A percentile compares a stretch with the other conserved stretches of the same genome.
phyloP scores from a whole-genome alignment of 768 basidiomycete species.

The Lentinula aciculospora region DNA sequence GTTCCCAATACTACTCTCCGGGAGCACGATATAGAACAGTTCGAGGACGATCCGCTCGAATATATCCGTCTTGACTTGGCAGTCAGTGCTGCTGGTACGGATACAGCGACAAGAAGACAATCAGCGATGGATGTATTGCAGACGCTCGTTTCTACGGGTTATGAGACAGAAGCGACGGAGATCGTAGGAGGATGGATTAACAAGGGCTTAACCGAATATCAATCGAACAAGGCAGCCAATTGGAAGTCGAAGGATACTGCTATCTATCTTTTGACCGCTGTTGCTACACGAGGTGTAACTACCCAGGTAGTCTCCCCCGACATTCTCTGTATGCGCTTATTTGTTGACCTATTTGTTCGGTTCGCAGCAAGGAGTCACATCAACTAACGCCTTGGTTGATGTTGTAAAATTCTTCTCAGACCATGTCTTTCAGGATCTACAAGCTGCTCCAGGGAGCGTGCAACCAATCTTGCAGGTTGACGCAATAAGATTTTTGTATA shows the following conservation, averaged over 20 bases:
- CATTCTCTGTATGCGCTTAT: not conserved
- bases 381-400: conserved; percentile 87
- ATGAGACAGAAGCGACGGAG: conserved; percentile 81
- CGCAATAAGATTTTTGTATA: conserved; percentile 90
- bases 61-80: conserved; percentile 87
- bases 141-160: conserved; percentile 72
- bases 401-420: conserved; percentile 95
- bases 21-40: conserved; percentile 89
- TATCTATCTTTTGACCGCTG: conserved; percentile 87
- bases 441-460: conserved; percentile 56
- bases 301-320: conserved; percentile 47
- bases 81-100: conserved; percentile 52
- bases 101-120: conserved; percentile 82
- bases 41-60: conserved; percentile 96
- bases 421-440: conserved; percentile 83
- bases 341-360: conserved; percentile 7
- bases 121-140: conserved; percentile 95
- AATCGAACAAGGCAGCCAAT: conserved; percentile 71
- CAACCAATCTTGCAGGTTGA: conserved; percentile 94
- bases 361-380: conserved; percentile 82
- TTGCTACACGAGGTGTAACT: conserved; percentile 88
- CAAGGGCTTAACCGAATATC: conserved; percentile 66
- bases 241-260: conserved; percentile 96
- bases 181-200: conserved; percentile 84
- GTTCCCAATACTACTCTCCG: conserved; percentile 89